Conservation (phyloP, 257 asterid genomes). For the Solanum appendiculatum region DNA sequence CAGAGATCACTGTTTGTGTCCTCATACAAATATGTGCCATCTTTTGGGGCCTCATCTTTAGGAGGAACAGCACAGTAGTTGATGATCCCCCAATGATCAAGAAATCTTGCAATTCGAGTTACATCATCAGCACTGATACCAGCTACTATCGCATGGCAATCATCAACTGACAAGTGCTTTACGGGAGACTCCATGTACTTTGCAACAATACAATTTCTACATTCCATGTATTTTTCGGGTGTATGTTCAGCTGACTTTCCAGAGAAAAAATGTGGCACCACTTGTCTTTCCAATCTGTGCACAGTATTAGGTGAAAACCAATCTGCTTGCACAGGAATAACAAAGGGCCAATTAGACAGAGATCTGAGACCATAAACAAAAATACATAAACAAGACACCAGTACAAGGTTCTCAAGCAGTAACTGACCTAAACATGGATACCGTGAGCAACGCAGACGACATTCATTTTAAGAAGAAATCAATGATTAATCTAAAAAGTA, state of each 20-base stretch:
- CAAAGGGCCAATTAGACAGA: slow-evolving; percentile 1
- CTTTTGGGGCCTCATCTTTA: slow-evolving; percentile 40
- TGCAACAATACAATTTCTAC: slow-evolving; percentile 78
- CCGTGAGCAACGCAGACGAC: not conserved
- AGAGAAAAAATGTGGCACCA: slow-evolving; percentile 96
- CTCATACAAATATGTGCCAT: slow-evolving; percentile 53
- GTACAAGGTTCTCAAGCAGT: not conserved
- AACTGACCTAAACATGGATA: not conserved
- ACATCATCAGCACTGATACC: slow-evolving; percentile 65
- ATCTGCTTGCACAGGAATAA: slow-evolving; percentile 39
- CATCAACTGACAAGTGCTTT: slow-evolving; percentile 52
- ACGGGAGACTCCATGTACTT: slow-evolving; percentile 88
- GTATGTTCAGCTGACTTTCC: slow-evolving; percentile 81
- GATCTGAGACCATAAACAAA: not conserved
- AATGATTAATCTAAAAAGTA: not conserved
- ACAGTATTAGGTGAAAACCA: slow-evolving; percentile 96
- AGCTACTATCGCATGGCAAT: slow-evolving; percentile 57
- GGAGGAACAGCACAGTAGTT: slow-evolving; percentile 76
- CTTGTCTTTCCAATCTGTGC: slow-evolving; percentile 99
- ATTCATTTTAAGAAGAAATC: not conserved
- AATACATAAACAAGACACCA: not conserved
- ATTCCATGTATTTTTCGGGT: slow-evolving; percentile 90
- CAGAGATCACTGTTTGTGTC: slow-evolving; percentile 70
- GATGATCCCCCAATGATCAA: slow-evolving; percentile 96
- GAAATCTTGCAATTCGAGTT: slow-evolving; percentile 75